Percentiles rank a stretch among this genome's conserved stretches.
Evolutionary conservation across 2,329 filamentous ascomycete genomes (phyloP).

Genomic region (Whalleya microplaca): DNA sequence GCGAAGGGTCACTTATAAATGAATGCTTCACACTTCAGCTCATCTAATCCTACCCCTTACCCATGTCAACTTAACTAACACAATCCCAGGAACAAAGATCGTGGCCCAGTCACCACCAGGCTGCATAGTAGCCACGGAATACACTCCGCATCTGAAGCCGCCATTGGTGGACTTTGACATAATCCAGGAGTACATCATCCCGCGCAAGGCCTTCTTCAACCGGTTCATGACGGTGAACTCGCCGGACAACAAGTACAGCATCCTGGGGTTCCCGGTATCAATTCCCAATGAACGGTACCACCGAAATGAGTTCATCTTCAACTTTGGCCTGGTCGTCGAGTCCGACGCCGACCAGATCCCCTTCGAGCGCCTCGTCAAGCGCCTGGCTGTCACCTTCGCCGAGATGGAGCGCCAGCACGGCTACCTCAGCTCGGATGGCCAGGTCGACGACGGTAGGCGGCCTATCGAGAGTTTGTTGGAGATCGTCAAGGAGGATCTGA

Average conservation of each 20-base stretch:
- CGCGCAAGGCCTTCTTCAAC: slow-evolving; percentile 92
- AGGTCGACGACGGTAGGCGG: slow-evolving; percentile 59
- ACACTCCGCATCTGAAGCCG: slow-evolving; percentile 47
- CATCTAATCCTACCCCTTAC: background rate
- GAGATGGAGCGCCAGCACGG: slow-evolving; percentile 90
- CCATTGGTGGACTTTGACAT: slow-evolving; percentile 84
- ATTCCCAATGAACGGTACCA: slow-evolving; percentile 82
- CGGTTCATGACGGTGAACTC: slow-evolving; percentile 82
- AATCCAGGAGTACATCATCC: slow-evolving; percentile 91
- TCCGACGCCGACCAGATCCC: slow-evolving; percentile 69
- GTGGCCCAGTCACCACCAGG: slow-evolving; percentile 66
- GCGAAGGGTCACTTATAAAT: background rate
- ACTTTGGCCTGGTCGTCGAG: slow-evolving; percentile 85
- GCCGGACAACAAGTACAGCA: slow-evolving; percentile 68
- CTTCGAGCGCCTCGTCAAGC: slow-evolving; percentile 83
- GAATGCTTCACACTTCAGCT: slow-evolving; percentile 1
- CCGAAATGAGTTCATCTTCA: slow-evolving; percentile 98
- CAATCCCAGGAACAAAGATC: slow-evolving; percentile 59
- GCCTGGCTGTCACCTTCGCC: slow-evolving; percentile 82
- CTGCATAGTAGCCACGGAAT: slow-evolving; percentile 57
- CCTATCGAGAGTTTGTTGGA: slow-evolving; percentile 84
- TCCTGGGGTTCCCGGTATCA: slow-evolving; percentile 88
- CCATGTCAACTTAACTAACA: slow-evolving; percentile 19
- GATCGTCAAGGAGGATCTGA: slow-evolving; percentile 82
- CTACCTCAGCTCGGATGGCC: slow-evolving; percentile 64